These are phyloP conservation scores for Phylloporus sp. DNA, from an alignment of 768 basidiomycete genomes.

Conservation along the genomic window DNA sequence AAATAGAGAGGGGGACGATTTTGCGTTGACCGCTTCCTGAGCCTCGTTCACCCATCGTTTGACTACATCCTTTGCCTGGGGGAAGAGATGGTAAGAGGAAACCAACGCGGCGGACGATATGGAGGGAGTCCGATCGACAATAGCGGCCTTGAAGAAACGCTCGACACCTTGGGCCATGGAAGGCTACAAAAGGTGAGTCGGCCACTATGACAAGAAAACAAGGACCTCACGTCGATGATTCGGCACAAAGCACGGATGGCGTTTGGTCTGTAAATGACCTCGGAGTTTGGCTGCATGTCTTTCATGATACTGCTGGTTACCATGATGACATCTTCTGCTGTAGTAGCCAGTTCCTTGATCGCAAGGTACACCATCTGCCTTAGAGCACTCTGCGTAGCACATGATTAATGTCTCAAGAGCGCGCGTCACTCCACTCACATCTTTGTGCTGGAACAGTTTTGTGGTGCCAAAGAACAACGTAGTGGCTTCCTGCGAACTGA, in stretches of 20 bases:
- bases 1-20: slow-evolving; percentile 70
- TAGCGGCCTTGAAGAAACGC: slow-evolving; percentile 98
- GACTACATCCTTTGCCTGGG: slow-evolving; percentile 89
- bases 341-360: slow-evolving; percentile 93
- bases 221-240: slow-evolving; percentile 83
- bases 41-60: slow-evolving; percentile 99
- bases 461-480: slow-evolving; percentile 98
- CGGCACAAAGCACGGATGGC: slow-evolving; percentile 93
- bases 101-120: slow-evolving; percentile 96
- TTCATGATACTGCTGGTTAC: slow-evolving; percentile 99
- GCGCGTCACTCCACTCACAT: slow-evolving; percentile 55
- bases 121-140: slow-evolving; percentile 93
- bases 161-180: slow-evolving; percentile 99
- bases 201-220: slow-evolving; percentile 33
- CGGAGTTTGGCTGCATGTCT: slow-evolving; percentile 98
- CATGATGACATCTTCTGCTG: slow-evolving; percentile 99
- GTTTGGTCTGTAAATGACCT: slow-evolving; percentile 97
- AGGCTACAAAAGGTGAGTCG: slow-evolving; percentile 48
- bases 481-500: slow-evolving; percentile 93
- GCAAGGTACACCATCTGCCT: slow-evolving; percentile 98
- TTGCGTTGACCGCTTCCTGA: slow-evolving; percentile 92
- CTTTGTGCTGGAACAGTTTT: slow-evolving; percentile 98
- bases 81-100: slow-evolving; percentile 95
- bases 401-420: slow-evolving; percentile 6
- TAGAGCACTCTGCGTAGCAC: slow-evolving; percentile 66